Base-by-base conservation (phyloP, 2,329 filamentous ascomycete species). In the Alternaria hordeiaustralica region DNA sequence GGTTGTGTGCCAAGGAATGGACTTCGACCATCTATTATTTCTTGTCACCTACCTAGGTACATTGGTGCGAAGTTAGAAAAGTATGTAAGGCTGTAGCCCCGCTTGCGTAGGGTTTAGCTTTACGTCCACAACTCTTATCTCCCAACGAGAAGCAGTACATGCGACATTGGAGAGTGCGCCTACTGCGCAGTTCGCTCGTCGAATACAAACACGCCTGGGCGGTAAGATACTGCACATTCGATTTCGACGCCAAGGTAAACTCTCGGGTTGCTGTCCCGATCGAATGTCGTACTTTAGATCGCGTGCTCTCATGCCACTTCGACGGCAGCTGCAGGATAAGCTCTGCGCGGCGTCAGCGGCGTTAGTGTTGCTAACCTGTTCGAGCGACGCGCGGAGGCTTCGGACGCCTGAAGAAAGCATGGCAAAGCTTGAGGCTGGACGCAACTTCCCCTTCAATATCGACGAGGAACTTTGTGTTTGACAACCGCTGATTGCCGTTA, bases 401-500 rank as follows among this genome's bases (percentile, higher is more conserved):
- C 30, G 33, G 41, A 41, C 26, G 57, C 30, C 33, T 18, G 7
- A 47, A 33, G 36, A 56, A 63, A 33, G 65, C 63, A 66, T 63
- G 60, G 65, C 63, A 33, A 66, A 51, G 64, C 64, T 66, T 66
- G 54, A 59, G 41, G 46, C 21, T 65, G 50, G 25, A 25, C 36
- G 18, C 13, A 11, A 54, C 21, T 30, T n/a, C 5, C 20, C 20
- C 20, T 18, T 13, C 20, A 25, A 25, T 41, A 36, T 23, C 18
- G 3, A 36, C 20, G 20, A 9, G 20, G 6, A 20, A 18, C 1
- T 41, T 23, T 18, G 9, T 8, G 4, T 12, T 3, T 23, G n/a
- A 20, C 20, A 20, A 25, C 21, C 13, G 49, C 13, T 41, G 36
- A 41, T 10, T 41, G 5, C 28, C 36, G 12, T 9, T n/a, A 9